Evolutionary conservation across 179 eudicot genomes (phyloP).

Genomic region (Carnegiea gigantea): DNA sequence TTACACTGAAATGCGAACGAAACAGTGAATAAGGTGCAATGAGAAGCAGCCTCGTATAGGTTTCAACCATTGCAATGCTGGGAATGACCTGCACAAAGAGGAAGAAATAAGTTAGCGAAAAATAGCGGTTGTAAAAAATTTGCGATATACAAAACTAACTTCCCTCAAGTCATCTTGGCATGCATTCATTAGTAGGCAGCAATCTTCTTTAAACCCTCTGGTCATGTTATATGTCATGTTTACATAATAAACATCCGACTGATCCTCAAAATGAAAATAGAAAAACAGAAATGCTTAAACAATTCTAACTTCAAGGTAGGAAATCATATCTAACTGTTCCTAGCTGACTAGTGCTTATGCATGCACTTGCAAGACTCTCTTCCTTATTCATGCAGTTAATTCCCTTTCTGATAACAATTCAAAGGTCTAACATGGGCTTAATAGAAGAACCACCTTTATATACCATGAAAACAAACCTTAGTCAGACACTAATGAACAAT

Average conservation of each 20-base stretch:
- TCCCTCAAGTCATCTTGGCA: not conserved
- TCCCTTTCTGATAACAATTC: not conserved
- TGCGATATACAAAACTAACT: not conserved
- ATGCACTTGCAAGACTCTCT: not conserved
- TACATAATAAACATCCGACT: not conserved
- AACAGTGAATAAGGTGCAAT: constrained; percentile 83
- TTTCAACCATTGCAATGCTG: constrained; percentile 95
- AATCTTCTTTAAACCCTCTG: not conserved
- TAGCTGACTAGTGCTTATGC: not conserved
- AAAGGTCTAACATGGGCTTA: too few species aligned
- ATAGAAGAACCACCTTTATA: too few species aligned
- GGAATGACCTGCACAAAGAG: constrained; percentile 68
- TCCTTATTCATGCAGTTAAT: not conserved
- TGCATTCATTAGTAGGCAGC: not conserved
- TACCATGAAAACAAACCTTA: too few species aligned
- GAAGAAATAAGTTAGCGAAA: not conserved
- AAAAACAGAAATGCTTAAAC: not conserved
- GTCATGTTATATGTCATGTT: not conserved
- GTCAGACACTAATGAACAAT: too few species aligned
- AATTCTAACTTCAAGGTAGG: not conserved
- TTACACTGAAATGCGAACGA: constrained; percentile 88
- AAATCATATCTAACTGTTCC: not conserved
- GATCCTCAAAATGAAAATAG: not conserved
- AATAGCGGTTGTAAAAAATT: not conserved
- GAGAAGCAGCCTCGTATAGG: constrained; percentile 83